These are phyloP conservation scores for Trametes gibbosa DNA, from an alignment of 768 basidiomycete species.

Conservation along the genomic window DNA sequence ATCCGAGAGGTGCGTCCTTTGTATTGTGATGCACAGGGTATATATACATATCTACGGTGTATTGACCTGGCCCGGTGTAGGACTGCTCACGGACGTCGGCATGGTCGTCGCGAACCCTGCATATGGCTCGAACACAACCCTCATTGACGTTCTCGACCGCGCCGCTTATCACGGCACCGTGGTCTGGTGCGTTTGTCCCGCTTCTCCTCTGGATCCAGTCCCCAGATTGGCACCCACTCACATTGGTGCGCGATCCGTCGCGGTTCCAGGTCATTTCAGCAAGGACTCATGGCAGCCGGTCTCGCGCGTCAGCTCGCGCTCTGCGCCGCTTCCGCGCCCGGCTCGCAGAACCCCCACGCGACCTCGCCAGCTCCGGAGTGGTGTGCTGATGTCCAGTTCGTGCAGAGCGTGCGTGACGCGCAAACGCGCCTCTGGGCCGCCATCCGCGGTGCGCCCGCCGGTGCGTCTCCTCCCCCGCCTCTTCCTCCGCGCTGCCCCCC, in stretches of 20 bases:
- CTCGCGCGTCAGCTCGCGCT: slow-evolving; percentile 24
- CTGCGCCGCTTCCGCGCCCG: slow-evolving; percentile 22
- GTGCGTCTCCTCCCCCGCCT: not conserved
- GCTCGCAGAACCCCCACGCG: not conserved
- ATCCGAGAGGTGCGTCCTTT: slow-evolving; percentile 36
- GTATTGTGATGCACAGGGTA: not conserved
- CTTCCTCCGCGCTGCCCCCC: not conserved
- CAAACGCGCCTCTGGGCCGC: slow-evolving; percentile 26
- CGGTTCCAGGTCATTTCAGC: slow-evolving; percentile 45
- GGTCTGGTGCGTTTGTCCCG: slow-evolving; percentile 30
- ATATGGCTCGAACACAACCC: slow-evolving; percentile 41
- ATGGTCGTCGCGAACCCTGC: slow-evolving; percentile 46
- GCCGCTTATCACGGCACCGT: slow-evolving; percentile 39
- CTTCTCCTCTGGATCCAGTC: too few relatives aligned
- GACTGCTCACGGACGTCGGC: slow-evolving; percentile 43
- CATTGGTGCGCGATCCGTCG: not conserved
- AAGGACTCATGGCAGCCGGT: slow-evolving; percentile 44
- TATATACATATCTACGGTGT: not conserved
- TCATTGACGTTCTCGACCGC: slow-evolving; percentile 36
- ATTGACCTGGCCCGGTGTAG: slow-evolving; percentile 25
- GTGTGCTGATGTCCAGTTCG: slow-evolving; percentile 36
- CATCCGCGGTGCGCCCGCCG: slow-evolving; percentile 16
- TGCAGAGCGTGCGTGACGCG: slow-evolving; percentile 33
- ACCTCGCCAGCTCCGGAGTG: slow-evolving; percentile 30
- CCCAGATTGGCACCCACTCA: too few relatives aligned